These are phyloP conservation scores for Auricularia heimuer DNA, from an alignment of 768 basidiomycete genomes.

Conservation along the genomic window DNA sequence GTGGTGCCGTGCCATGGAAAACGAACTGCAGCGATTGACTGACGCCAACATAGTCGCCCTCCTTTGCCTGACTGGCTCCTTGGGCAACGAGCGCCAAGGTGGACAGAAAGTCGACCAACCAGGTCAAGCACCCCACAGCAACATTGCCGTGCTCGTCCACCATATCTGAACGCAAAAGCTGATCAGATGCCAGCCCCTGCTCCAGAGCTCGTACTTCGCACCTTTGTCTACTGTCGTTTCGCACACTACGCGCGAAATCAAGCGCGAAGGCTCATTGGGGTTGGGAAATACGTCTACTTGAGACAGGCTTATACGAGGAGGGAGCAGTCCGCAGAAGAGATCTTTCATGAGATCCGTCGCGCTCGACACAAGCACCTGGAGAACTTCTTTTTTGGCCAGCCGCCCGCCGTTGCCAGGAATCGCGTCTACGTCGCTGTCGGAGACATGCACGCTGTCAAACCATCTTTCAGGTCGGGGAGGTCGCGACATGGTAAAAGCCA, in stretches of 20 bases:
- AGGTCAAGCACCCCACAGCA: background rate
- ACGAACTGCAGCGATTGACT: background rate
- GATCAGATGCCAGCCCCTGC: background rate
- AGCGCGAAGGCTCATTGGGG: background rate
- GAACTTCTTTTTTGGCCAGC: background rate
- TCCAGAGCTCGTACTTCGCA: background rate
- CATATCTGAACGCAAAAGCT: background rate
- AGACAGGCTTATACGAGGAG: background rate
- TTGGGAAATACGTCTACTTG: background rate
- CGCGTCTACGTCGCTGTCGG: background rate
- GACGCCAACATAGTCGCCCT: background rate
- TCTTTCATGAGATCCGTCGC: background rate
- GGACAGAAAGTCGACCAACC: background rate
- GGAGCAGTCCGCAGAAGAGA: background rate
- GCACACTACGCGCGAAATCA: background rate
- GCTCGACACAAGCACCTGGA: background rate
- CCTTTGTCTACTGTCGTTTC: background rate
- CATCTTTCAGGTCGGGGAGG: background rate
- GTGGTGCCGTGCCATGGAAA: background rate
- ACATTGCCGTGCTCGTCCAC: background rate
- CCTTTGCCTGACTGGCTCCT: background rate
- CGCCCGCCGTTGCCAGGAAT: background rate
- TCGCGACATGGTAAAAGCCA: too few relatives aligned
- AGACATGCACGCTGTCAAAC: background rate
- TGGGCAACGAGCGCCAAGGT: background rate